Percentiles rank a stretch among this genome's conserved stretches.
phyloP scores from a whole-genome alignment of 2,329 filamentous ascomycete species.

The Diplocarpon rosae region DNA sequence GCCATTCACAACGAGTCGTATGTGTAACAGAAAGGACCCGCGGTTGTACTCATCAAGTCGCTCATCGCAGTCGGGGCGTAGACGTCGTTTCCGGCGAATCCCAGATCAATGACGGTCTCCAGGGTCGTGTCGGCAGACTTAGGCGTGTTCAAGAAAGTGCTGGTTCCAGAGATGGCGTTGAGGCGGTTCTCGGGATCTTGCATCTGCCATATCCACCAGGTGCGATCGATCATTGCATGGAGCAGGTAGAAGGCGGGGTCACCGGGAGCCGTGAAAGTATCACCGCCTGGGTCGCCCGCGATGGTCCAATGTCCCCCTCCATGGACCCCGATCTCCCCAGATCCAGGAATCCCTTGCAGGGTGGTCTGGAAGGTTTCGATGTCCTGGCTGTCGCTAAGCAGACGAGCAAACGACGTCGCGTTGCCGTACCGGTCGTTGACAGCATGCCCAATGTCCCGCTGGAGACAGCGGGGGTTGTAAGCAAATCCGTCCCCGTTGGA shows the following conservation, averaged over 20 bases:
- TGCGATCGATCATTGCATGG: constrained; percentile 35
- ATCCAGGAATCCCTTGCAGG: too few relatives aligned
- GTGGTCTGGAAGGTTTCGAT: too few relatives aligned
- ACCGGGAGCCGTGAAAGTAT: too few relatives aligned
- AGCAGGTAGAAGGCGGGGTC: constrained; percentile 35
- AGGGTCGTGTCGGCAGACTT: constrained; percentile 22
- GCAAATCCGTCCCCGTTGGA: too few relatives aligned
- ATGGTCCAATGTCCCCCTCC: too few relatives aligned
- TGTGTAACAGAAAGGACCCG: constrained; percentile 8
- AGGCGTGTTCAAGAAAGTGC: constrained; percentile 30
- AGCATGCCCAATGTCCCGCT: too few relatives aligned
- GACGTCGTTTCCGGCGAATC: background rate
- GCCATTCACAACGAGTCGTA: background rate
- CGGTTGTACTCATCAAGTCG: constrained; percentile 7
- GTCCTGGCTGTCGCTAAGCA: too few relatives aligned
- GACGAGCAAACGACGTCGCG: too few relatives aligned
- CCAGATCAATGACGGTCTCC: constrained; percentile 28
- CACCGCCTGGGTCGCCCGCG: too few relatives aligned
- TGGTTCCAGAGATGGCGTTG: constrained; percentile 27
- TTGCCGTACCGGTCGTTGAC: too few relatives aligned
- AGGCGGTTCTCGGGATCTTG: constrained; percentile 29
- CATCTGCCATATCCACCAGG: constrained; percentile 38
- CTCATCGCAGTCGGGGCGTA: constrained; percentile 4
- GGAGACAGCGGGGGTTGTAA: too few relatives aligned
- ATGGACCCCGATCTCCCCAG: too few relatives aligned